These are phyloP conservation scores for Lepidopterella palustris DNA, from an alignment of 495 filamentous ascomycete species.

Conservation along the genomic window DNA sequence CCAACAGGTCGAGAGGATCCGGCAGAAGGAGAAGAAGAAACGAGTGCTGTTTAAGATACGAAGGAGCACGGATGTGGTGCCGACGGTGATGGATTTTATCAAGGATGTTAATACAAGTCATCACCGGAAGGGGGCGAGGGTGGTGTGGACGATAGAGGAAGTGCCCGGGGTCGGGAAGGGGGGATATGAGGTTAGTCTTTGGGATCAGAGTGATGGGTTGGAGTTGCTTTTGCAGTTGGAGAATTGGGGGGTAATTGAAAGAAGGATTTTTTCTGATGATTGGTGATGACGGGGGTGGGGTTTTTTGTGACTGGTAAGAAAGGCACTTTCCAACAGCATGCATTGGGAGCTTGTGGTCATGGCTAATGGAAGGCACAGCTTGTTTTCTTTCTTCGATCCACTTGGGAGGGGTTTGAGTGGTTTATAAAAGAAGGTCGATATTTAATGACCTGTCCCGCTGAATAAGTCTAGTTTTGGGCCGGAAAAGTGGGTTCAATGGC, in stretches of 20 bases:
- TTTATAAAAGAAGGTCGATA: too few species aligned
- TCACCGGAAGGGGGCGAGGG: neutral
- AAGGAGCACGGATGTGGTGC: constrained; percentile 1
- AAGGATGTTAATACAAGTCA: constrained; percentile 3
- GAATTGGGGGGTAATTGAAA: constrained; percentile 20
- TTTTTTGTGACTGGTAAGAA: too few species aligned
- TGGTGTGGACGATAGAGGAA: constrained; percentile 18
- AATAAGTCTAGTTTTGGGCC: too few species aligned
- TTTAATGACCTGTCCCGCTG: too few species aligned
- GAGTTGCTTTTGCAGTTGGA: constrained; percentile 22
- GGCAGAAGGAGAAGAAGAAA: neutral
- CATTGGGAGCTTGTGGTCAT: too few species aligned
- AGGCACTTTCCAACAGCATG: too few species aligned
- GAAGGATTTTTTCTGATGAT: constrained; percentile 12
- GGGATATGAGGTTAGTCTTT: constrained; percentile 19
- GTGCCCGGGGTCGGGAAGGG: constrained; percentile 6
- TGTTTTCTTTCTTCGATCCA: too few species aligned
- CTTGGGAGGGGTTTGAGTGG: too few species aligned
- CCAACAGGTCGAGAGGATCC: constrained; percentile 5
- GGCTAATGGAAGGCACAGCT: too few species aligned
- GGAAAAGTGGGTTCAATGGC: too few species aligned
- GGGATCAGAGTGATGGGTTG: constrained; percentile 17
- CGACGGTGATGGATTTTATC: constrained; percentile 13
- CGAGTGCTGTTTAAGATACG: neutral
- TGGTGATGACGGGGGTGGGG: too few species aligned